Evolutionary conservation across 495 filamentous ascomycete species (phyloP).

Genomic region (Chaetomium fimeti): DNA sequence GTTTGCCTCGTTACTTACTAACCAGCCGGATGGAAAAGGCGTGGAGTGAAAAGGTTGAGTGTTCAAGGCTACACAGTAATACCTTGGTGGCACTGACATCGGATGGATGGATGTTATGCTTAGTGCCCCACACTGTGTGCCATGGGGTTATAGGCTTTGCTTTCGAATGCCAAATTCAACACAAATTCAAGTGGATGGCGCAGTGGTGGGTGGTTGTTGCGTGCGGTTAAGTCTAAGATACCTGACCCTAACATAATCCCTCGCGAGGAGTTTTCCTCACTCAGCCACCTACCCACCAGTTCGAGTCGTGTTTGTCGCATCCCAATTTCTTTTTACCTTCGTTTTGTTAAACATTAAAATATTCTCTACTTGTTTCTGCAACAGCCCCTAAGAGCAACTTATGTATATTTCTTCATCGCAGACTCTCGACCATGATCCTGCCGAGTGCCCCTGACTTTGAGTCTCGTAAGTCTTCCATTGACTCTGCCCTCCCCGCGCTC

Average conservation of each 20-base stretch:
- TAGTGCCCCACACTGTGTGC: too few species aligned
- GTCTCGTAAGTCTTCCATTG: slow-evolving; percentile 21
- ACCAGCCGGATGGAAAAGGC: too few species aligned
- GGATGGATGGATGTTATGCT: too few species aligned
- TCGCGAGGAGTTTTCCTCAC: slow-evolving; percentile 7
- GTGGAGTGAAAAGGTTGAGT: too few species aligned
- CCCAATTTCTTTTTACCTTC: background rate
- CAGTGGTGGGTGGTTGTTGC: slow-evolving; percentile 14
- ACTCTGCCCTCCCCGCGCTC: background rate
- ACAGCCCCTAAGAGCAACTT: too few species aligned
- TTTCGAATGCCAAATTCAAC: background rate
- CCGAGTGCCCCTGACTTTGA: slow-evolving; percentile 44
- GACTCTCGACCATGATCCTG: slow-evolving; percentile 43
- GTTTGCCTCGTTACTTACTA: too few species aligned
- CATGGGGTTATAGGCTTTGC: background rate
- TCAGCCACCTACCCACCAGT: slow-evolving; percentile 10
- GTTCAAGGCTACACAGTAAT: too few species aligned
- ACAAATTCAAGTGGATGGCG: slow-evolving; percentile 8
- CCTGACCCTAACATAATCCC: background rate
- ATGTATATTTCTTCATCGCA: too few species aligned
- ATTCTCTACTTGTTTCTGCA: too few species aligned
- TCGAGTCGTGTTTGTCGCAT: background rate
- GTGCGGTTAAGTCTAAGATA: background rate
- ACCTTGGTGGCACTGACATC: too few species aligned
- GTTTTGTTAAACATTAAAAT: too few species aligned